Percentiles rank a stretch among this genome's conserved stretches.
Conservation (phyloP, 1,139 yeast genomes). For the Entelexis sorbosivorans region DNA sequence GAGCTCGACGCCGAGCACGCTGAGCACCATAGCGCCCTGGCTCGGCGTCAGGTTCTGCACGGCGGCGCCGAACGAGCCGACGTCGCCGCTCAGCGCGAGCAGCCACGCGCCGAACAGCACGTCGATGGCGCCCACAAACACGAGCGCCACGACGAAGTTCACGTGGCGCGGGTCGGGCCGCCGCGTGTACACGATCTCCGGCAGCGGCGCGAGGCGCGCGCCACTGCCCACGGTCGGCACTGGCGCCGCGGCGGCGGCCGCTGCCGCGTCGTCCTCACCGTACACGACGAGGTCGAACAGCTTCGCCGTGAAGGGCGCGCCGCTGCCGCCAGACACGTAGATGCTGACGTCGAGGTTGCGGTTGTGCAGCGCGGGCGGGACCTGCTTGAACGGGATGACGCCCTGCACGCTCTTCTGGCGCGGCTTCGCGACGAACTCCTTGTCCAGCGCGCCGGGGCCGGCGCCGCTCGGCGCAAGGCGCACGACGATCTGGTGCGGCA, state of each 20-base stretch:
- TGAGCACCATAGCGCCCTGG: conserved; percentile 16
- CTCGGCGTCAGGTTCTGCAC: conserved; percentile 5
- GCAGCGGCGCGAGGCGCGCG: conserved; percentile 39
- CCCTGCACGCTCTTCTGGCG: conserved; percentile 26
- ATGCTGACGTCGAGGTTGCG: conserved; percentile 23
- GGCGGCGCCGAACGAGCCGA: conserved; percentile 16
- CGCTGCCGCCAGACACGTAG: conserved; percentile 25
- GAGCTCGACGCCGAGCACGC: conserved; percentile 36
- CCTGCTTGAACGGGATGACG: conserved; percentile 25
- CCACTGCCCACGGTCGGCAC: conserved; percentile 8
- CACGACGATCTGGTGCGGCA: conserved; percentile 17
- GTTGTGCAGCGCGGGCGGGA: conserved; percentile 27
- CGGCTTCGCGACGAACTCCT: conserved; percentile 16
- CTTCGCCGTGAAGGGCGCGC: conserved; percentile 9
- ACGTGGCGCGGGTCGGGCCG: conserved; percentile 46
- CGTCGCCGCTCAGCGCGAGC: conserved; percentile 25
- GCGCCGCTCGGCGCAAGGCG: conserved; percentile 9
- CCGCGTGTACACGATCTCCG: conserved; percentile 66
- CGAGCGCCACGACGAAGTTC: conserved; percentile 43
- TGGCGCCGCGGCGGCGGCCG: not conserved
- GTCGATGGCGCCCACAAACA: conserved; percentile 41
- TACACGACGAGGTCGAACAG: conserved; percentile 18
- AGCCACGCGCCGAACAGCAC: conserved; percentile 31
- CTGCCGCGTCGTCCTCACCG: conserved; percentile 12
- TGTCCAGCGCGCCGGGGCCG: conserved; percentile 19